Percentiles rank a stretch among this genome's conserved stretches.
phyloP scores from a whole-genome alignment of 2,329 filamentous ascomycete species.

The Cordyceps cateniannulata region DNA sequence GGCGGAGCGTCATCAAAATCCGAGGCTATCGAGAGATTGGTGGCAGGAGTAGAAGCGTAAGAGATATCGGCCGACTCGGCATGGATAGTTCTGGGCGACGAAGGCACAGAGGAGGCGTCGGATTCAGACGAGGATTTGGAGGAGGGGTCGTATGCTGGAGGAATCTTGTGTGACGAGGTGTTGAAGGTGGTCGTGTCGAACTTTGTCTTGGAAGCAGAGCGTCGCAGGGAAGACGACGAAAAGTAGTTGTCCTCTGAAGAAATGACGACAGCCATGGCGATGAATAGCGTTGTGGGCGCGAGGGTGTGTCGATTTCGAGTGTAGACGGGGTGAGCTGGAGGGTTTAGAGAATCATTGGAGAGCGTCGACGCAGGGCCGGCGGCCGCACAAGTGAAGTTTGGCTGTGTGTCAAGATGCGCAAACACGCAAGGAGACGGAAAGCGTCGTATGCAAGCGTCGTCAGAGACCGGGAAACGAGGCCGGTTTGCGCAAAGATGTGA shows the following conservation, averaged over 20 bases:
- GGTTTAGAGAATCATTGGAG: slow-evolving; percentile 7
- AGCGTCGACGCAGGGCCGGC: slow-evolving; percentile 4
- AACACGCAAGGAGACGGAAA: not conserved
- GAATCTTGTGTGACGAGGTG: slow-evolving; percentile 40
- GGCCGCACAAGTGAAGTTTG: not conserved
- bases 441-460: not conserved
- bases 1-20: slow-evolving; percentile 45
- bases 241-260: slow-evolving; percentile 54
- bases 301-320: not conserved
- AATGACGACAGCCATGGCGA: slow-evolving; percentile 49
- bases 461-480: not conserved
- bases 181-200: slow-evolving; percentile 41
- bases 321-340: not conserved
- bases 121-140: slow-evolving; percentile 40
- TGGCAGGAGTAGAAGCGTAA: slow-evolving; percentile 56
- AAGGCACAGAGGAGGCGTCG: slow-evolving; percentile 46
- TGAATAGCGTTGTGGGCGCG: not conserved
- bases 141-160: slow-evolving; percentile 34
- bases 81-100: slow-evolving; percentile 47
- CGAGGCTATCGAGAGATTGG: slow-evolving; percentile 55
- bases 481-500: not conserved
- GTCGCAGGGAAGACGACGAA: slow-evolving; percentile 44
- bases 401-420: not conserved
- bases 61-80: slow-evolving; percentile 51
- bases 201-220: slow-evolving; percentile 55